Evolutionary conservation across 2,329 filamentous ascomycete genomes (phyloP), one percentile per base, ranked within the genome.

Genomic region (Aspergillus fijiensis): DNA sequence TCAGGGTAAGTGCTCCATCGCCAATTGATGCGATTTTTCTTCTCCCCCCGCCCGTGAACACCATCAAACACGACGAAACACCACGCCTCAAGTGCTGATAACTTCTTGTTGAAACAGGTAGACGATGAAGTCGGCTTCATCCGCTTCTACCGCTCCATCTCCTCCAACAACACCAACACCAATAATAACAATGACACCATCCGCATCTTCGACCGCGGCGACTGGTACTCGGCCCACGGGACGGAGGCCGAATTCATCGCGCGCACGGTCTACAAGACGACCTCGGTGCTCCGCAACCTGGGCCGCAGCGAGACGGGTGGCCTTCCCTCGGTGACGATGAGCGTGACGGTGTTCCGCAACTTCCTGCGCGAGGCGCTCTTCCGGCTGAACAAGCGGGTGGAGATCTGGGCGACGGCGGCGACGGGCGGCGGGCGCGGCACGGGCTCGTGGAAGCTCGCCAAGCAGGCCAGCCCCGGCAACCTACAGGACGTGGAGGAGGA

Each of bases 51-150:
- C 33, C 29, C 16, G 35, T 33, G 14, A 23, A 47, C 6, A 23
- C 19, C 4, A 35, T 35, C 27, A 9, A 9, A 29, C 27, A 29
- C 7, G 9, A 10, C 27, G 27, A 29, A 23, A 47, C 12, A 23
- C 19, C 4, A 35, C 14, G 12, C 14, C 12, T 35, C 33, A 35
- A 35, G 12, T 16, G 14, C 33, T 35, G 16, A 35, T 29, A n/a
- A 21, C 21, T 25, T 11, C 21, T 6, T 7, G 5, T 19, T 57
- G 47, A 21, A 39, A 23, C 42, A 93, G 90, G 91, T 98, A 74
- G 96, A 99, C 72, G 95, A 99, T 74, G 95, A 99, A 81, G 88
- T 89, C 72, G 92, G 94, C 67, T 99, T 99, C 82, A 97, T 98
- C 79, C 91, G 89, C 68, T 96, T 92, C 80, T 99, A 96, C 82